These are phyloP conservation scores for Trypanosoma brucei DNA, from an alignment of 208 protist species.

Conservation along the genomic window DNA sequence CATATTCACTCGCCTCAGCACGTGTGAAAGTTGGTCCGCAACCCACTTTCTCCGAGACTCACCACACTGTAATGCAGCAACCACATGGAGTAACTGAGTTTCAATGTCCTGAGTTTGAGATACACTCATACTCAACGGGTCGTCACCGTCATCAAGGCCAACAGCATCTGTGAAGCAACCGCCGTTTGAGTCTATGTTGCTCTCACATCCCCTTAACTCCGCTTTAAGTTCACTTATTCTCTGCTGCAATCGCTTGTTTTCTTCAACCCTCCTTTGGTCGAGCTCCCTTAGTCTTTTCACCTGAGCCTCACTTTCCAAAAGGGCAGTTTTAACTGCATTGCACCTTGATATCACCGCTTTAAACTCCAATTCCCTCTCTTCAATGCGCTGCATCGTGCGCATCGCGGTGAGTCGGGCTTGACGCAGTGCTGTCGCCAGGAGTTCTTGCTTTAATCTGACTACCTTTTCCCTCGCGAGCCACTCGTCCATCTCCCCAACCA, in stretches of 20 bases:
- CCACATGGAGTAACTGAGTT: neutral
- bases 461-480: conserved; percentile 13
- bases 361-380: conserved; percentile 12
- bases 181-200: neutral
- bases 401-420: conserved; percentile 9
- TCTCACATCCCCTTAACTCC: neutral
- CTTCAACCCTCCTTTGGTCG: neutral
- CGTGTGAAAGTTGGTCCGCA: conserved; percentile 8
- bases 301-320: neutral
- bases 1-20: neutral
- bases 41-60: conserved; percentile 14
- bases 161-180: neutral
- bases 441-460: conserved; percentile 9
- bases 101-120: neutral
- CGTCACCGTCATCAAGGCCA: neutral
- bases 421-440: conserved; percentile 13
- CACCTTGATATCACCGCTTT: neutral
- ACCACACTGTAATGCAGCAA: conserved; percentile 6
- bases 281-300: neutral
- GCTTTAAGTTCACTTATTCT: conserved; percentile 14
- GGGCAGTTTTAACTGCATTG: neutral
- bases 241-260: conserved; percentile 4
- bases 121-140: conserved; percentile 4
- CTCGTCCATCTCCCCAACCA: conserved; percentile 30
- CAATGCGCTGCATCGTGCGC: conserved; percentile 6